phyloP scores from a whole-genome alignment of 768 basidiomycete species.

The Tricholoma sp. region DNA sequence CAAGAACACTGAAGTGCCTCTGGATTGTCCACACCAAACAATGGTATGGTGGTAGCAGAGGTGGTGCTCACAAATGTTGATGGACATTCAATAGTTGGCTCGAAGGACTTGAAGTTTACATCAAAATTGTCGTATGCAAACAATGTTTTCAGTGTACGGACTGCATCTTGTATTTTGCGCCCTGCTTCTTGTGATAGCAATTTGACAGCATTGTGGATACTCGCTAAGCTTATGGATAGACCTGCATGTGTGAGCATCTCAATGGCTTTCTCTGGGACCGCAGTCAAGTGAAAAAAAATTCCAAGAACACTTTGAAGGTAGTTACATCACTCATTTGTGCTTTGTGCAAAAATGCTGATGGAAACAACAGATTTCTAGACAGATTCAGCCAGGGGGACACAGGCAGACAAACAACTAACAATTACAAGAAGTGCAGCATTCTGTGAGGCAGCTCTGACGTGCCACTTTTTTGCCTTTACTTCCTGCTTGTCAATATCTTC shows the following conservation, averaged over 20 bases:
- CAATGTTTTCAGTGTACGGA: constrained; percentile 14
- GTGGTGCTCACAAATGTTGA: constrained; percentile 22
- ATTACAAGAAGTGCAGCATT: too few relatives aligned
- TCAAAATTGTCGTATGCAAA: too few relatives aligned
- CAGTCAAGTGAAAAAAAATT: constrained; percentile 32
- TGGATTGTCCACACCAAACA: constrained; percentile 10
- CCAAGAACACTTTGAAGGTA: too few relatives aligned
- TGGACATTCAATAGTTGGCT: constrained; percentile 22
- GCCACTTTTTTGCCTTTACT: too few relatives aligned
- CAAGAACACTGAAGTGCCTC: constrained; percentile 22
- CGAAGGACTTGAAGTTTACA: constrained; percentile 20
- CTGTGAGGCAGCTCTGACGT: too few relatives aligned
- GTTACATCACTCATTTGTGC: too few relatives aligned
- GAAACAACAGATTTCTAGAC: not conserved
- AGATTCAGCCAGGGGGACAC: not conserved
- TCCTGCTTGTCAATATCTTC: not conserved
- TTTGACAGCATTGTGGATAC: too few relatives aligned
- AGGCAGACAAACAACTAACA: not conserved
- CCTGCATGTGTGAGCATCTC: constrained; percentile 20
- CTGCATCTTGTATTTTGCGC: constrained; percentile 11
- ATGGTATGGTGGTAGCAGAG: constrained; percentile 20
- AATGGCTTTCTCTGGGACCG: constrained; percentile 19
- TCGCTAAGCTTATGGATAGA: constrained; percentile 15
- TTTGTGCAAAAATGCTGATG: too few relatives aligned
- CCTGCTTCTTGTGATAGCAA: constrained; percentile 17